Evolutionary conservation across 768 basidiomycete species (phyloP).

Genomic region (Lactarius hengduanensis): DNA sequence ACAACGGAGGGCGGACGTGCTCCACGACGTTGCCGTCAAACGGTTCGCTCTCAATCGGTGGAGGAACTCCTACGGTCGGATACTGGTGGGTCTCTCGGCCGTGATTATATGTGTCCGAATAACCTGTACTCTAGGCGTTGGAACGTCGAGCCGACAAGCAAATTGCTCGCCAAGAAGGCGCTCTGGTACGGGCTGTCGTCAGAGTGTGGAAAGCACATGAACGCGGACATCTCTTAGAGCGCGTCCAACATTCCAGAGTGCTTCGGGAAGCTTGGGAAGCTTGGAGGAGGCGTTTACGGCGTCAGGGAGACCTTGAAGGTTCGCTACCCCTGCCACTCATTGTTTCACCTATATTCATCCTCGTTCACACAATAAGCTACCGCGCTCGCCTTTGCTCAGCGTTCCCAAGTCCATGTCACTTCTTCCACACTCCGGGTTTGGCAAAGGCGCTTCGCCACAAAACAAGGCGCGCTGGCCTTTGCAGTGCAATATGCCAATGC

Average conservation of each 20-base stretch:
- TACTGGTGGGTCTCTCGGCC: slow-evolving; percentile 45
- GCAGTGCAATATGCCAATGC: slow-evolving; percentile 51
- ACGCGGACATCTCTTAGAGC: slow-evolving; percentile 55
- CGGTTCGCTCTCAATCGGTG: slow-evolving; percentile 52
- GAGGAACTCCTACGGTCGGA: slow-evolving; percentile 50
- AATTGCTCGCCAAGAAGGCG: slow-evolving; percentile 52
- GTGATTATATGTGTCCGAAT: background rate
- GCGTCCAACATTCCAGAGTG: slow-evolving; percentile 47
- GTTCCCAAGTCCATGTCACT: slow-evolving; percentile 43
- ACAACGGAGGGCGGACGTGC: slow-evolving; percentile 43
- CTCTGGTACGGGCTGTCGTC: slow-evolving; percentile 56
- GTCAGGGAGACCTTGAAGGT: slow-evolving; percentile 50
- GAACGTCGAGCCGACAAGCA: slow-evolving; percentile 58
- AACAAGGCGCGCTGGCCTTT: slow-evolving; percentile 47
- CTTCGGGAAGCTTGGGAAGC: slow-evolving; percentile 46
- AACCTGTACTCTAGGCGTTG: slow-evolving; percentile 43
- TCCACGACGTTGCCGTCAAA: slow-evolving; percentile 43
- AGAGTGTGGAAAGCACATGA: slow-evolving; percentile 71
- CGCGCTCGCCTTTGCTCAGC: slow-evolving; percentile 50
- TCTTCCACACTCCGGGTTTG: slow-evolving; percentile 45
- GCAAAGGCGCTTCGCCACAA: slow-evolving; percentile 43
- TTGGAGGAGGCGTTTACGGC: slow-evolving; percentile 50
- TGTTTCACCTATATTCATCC: background rate
- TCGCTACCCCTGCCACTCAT: slow-evolving; percentile 1
- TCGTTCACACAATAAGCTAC: slow-evolving; percentile 8